phyloP scores from a whole-genome alignment of 2,329 filamentous ascomycete genomes.

The Pestalotiopsis sp. region DNA sequence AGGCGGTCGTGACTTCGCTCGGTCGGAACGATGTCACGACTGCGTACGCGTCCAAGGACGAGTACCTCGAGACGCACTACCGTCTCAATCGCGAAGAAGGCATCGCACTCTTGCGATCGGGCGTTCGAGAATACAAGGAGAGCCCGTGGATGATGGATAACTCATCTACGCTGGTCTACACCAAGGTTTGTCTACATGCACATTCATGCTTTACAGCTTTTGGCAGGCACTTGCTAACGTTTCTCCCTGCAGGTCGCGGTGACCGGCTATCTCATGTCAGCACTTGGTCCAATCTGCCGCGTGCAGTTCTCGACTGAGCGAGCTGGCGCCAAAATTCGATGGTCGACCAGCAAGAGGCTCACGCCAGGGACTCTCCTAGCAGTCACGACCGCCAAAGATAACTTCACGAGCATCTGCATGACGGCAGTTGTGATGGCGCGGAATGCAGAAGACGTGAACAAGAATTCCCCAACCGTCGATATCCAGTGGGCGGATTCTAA shows the following conservation, averaged over 20 bases:
- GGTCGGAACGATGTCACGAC: slow-evolving; percentile 54
- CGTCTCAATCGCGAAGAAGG: slow-evolving; percentile 74
- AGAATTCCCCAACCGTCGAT: slow-evolving; percentile 71
- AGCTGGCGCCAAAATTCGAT: slow-evolving; percentile 66
- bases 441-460: slow-evolving; percentile 57
- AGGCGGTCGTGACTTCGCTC: slow-evolving; percentile 36
- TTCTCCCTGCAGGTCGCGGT: slow-evolving; percentile 58
- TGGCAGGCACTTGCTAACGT: neutral
- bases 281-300: slow-evolving; percentile 63
- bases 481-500: slow-evolving; percentile 65
- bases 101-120: slow-evolving; percentile 66
- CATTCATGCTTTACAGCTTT: neutral
- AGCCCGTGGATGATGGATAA: slow-evolving; percentile 59
- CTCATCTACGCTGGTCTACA: slow-evolving; percentile 63
- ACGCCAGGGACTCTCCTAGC: slow-evolving; percentile 54
- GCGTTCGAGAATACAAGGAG: slow-evolving; percentile 56
- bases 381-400: slow-evolving; percentile 54
- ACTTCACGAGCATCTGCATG: slow-evolving; percentile 64
- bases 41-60: slow-evolving; percentile 59
- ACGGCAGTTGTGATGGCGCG: slow-evolving; percentile 74
- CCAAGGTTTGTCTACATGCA: slow-evolving; percentile 51
- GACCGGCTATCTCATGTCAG: slow-evolving; percentile 62
- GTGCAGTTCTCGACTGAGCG: slow-evolving; percentile 70
- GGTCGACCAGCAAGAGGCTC: slow-evolving; percentile 55
- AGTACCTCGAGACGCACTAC: slow-evolving; percentile 75